Percentiles rank a stretch among this genome's conserved stretches.
These are phyloP conservation scores for Spergularia bocconei DNA, from an alignment of 148 eudicot species.

Conservation along the genomic window DNA sequence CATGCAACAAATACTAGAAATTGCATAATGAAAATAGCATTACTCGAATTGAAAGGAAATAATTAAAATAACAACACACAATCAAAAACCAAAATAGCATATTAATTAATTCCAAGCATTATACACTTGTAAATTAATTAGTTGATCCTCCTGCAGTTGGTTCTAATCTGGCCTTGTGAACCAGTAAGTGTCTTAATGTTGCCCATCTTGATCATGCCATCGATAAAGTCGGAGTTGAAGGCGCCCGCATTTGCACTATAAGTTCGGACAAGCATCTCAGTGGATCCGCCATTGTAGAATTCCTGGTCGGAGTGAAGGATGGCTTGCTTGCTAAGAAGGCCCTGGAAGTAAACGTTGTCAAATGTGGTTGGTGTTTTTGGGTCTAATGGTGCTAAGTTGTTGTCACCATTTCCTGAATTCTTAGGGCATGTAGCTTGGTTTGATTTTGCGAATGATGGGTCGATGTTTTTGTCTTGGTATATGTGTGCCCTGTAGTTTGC, in stretches of 20 bases:
- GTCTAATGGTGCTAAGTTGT: conserved; percentile 42
- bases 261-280: conserved; percentile 29
- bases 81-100: background rate
- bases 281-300: conserved; percentile 39
- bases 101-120: background rate
- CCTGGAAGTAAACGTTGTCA: conserved; percentile 37
- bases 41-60: background rate
- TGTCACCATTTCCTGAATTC: conserved; percentile 38
- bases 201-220: conserved; percentile 50
- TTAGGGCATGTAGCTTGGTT: conserved; percentile 41
- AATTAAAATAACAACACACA: background rate
- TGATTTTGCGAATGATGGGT: conserved; percentile 38
- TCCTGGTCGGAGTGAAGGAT: conserved; percentile 51
- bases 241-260: conserved; percentile 31
- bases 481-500: conserved; percentile 38
- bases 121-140: background rate
- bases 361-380: conserved; percentile 36
- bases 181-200: conserved; percentile 44
- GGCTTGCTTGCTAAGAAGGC: conserved; percentile 30
- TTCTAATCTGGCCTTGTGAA: conserved; percentile 42
- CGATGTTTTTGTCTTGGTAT: conserved; percentile 48
- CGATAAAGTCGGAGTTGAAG: conserved; percentile 36
- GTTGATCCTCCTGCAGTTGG: conserved; percentile 36
- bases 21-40: background rate
- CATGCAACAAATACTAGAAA: background rate